Conservation (phyloP, 2,329 filamentous ascomycete species). For the Penicillium sp. region DNA sequence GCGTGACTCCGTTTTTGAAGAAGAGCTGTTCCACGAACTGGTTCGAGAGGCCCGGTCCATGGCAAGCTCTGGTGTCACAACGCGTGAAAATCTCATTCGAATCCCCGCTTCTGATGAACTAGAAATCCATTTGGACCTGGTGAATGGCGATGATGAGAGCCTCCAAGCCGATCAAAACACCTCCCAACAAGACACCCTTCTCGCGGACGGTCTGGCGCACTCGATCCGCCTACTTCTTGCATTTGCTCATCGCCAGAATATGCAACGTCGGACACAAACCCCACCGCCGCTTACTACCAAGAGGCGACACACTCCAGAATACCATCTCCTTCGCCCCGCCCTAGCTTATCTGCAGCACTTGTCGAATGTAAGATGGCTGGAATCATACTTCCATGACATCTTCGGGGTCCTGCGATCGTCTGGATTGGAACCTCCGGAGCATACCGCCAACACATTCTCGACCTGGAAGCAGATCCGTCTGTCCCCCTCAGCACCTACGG, state of each 20-base stretch:
- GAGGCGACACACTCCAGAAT: slow-evolving; percentile 50
- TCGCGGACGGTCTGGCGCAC: slow-evolving; percentile 66
- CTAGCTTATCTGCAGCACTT: slow-evolving; percentile 54
- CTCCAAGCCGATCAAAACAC: slow-evolving; percentile 26
- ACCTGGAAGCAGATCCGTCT: slow-evolving; percentile 21
- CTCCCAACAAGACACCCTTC: slow-evolving; percentile 30
- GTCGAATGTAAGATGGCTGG: slow-evolving; percentile 34
- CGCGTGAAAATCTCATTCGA: slow-evolving; percentile 58
- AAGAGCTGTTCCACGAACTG: slow-evolving; percentile 87
- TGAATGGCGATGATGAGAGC: slow-evolving; percentile 53
- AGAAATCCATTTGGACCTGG: slow-evolving; percentile 67
- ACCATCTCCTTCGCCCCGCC: slow-evolving; percentile 60
- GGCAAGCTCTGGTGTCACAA: slow-evolving; percentile 66
- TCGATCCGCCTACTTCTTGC: slow-evolving; percentile 73
- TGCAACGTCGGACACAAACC: slow-evolving; percentile 62
- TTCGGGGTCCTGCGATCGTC: slow-evolving; percentile 33
- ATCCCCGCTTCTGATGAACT: slow-evolving; percentile 55
- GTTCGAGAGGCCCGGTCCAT: slow-evolving; percentile 75
- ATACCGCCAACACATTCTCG: slow-evolving; percentile 26
- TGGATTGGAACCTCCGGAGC: slow-evolving; percentile 28
- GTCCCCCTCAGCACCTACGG: slow-evolving; percentile 13
- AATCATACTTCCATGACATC: slow-evolving; percentile 33
- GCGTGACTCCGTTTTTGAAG: slow-evolving; percentile 55
- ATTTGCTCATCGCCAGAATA: slow-evolving; percentile 74
- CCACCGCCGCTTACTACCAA: slow-evolving; percentile 56